These are phyloP conservation scores for Trichocladium uniseriatum DNA, from an alignment of 495 filamentous ascomycete genomes.

Conservation along the genomic window DNA sequence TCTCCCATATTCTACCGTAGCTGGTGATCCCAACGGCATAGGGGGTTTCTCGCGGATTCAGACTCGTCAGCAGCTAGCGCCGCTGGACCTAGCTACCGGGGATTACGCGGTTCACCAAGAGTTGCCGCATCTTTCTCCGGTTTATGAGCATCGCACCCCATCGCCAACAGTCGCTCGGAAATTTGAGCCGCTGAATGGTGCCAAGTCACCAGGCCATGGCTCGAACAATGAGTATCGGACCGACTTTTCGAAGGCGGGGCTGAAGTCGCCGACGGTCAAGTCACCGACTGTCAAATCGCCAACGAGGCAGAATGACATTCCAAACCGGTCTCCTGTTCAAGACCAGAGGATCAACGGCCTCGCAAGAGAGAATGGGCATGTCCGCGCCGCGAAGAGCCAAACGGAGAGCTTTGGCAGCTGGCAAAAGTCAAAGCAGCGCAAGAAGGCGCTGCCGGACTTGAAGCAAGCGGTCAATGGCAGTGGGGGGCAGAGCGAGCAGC, in stretches of 20 bases:
- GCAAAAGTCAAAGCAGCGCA: slow-evolving; percentile 42
- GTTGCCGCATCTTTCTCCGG: slow-evolving; percentile 44
- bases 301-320: neutral
- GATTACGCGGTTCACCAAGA: slow-evolving; percentile 27
- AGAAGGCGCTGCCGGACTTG: slow-evolving; percentile 32
- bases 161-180: slow-evolving; percentile 37
- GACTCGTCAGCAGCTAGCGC: slow-evolving; percentile 32
- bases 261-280: slow-evolving; percentile 14
- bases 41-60: slow-evolving; percentile 23
- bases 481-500: slow-evolving; percentile 35
- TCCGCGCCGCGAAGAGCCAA: slow-evolving; percentile 42
- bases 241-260: slow-evolving; percentile 9
- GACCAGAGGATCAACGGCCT: slow-evolving; percentile 31
- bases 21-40: slow-evolving; percentile 14
- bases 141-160: slow-evolving; percentile 45
- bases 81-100: slow-evolving; percentile 38
- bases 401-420: slow-evolving; percentile 34
- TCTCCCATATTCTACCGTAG: slow-evolving; percentile 13
- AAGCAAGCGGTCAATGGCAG: slow-evolving; percentile 29
- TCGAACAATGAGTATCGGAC: slow-evolving; percentile 10
- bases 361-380: slow-evolving; percentile 37
- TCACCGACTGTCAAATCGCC: slow-evolving; percentile 6
- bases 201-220: neutral
- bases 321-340: slow-evolving; percentile 16
- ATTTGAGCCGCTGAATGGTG: slow-evolving; percentile 22